Evolutionary conservation across 805 yeast species (phyloP), one percentile per base, ranked within the genome.

Genomic region (Suhomyces emberorum): DNA sequence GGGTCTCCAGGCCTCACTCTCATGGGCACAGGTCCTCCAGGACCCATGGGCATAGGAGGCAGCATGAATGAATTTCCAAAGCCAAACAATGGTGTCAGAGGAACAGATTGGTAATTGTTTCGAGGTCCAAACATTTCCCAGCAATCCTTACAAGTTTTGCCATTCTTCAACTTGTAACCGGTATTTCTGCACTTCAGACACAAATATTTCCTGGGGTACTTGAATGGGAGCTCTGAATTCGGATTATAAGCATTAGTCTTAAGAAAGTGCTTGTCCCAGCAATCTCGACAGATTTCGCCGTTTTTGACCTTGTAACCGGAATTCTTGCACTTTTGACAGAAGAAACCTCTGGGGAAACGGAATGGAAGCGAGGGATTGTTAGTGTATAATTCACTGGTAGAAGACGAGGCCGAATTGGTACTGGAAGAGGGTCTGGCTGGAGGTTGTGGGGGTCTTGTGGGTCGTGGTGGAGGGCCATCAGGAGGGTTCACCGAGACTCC

Each of bases 1-100:
- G 93, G 91, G 49, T 86, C 95, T 2, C 95, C 95, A 0, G 95
- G 93, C 15, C 51, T 54, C 1, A 84, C 82, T 11, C 74, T 28
- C 12, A 41, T 7, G 4, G 43, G 37, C 15, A 38, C 38, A 11
- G 27, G 34, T 1, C 30, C 29, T 1, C 15, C 22, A 10, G 8
- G 12, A n/a, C 15, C 25, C n/a, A 7, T 2, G 6, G 15, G 15
- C 10, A 9, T 16, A 12, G 22, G 27, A 15, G 15, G 23, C 4
- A 12, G 23, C 23, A 19, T 19, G 10, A 23, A 14, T n/a, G 35
- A 24, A 19, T 30, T 21, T 15, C 39, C 22, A 19, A 28, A 35
- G 4, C 32, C 38, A 14, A 33, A 25, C 7, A 30, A 27, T 9
- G 34, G 25, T 3, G 42, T 25, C 7, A 38, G 15, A 15, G 28